Conservation (phyloP, 1,284 basidiomycete species). For the Wolfiporia cocos region DNA sequence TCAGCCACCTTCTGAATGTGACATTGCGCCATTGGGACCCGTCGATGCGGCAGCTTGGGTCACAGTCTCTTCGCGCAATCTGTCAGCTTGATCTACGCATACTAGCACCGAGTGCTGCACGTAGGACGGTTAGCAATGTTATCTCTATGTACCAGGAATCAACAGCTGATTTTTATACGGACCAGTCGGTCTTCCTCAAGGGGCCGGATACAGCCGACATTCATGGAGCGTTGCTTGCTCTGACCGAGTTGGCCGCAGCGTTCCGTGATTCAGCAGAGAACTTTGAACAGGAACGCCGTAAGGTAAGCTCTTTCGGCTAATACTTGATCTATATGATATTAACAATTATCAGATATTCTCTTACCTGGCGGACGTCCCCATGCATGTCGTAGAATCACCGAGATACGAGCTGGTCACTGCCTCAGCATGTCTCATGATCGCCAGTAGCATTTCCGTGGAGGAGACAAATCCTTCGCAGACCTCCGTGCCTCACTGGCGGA, state of each 20-base stretch:
- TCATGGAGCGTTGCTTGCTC: slow-evolving; percentile 77
- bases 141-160: background rate
- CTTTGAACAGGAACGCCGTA: slow-evolving; percentile 26
- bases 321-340: slow-evolving; percentile 4
- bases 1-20: slow-evolving; percentile 72
- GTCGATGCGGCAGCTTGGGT: slow-evolving; percentile 75
- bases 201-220: slow-evolving; percentile 69
- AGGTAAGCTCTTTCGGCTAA: slow-evolving; percentile 27
- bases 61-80: slow-evolving; percentile 68
- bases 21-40: slow-evolving; percentile 90
- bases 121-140: slow-evolving; percentile 41
- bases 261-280: slow-evolving; percentile 31
- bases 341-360: slow-evolving; percentile 45
- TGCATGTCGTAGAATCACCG: slow-evolving; percentile 54
- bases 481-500: slow-evolving; percentile 54
- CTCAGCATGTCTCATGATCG: slow-evolving; percentile 72
- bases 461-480: slow-evolving; percentile 42
- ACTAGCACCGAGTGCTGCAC: slow-evolving; percentile 46
- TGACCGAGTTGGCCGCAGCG: slow-evolving; percentile 65
- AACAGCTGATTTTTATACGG: background rate
- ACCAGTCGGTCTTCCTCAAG: slow-evolving; percentile 50
- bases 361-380: slow-evolving; percentile 47
- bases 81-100: slow-evolving; percentile 53
- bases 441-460: slow-evolving; percentile 50
- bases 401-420: slow-evolving; percentile 73